phyloP scores from a whole-genome alignment of 192 early-diverging fungal species.

The Allomyces macrogynus region DNA sequence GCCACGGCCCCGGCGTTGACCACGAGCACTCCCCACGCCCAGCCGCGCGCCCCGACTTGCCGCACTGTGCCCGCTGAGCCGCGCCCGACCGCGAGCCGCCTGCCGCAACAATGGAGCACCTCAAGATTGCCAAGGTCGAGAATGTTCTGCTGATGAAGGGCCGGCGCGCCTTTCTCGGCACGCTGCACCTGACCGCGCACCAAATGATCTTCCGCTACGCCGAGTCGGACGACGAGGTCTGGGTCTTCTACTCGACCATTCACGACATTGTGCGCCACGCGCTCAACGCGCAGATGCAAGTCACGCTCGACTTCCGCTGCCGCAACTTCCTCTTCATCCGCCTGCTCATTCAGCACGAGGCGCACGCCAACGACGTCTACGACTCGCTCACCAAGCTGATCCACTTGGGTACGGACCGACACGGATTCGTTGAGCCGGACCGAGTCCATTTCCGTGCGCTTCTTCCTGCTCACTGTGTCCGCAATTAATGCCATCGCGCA shows the following conservation, averaged over 20 bases:
- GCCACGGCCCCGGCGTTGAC: no score
- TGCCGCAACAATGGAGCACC: no score
- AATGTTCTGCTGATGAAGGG: no score
- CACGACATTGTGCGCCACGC: slow-evolving; percentile 57
- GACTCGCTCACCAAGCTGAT: slow-evolving; percentile 57
- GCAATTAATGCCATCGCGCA: slow-evolving; percentile 9
- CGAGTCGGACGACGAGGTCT: slow-evolving; percentile 4
- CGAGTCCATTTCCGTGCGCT: slow-evolving; percentile 4
- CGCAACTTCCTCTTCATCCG: slow-evolving; percentile 63
- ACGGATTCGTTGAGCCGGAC: neutral
- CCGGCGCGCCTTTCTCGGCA: slow-evolving; percentile 9
- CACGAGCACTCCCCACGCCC: no score
- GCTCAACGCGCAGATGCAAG: slow-evolving; percentile 3
- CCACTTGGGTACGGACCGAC: slow-evolving; percentile 15
- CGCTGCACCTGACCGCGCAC: slow-evolving; percentile 54
- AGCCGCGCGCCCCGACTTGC: no score
- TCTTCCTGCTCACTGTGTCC: neutral
- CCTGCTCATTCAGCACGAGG: slow-evolving; percentile 42
- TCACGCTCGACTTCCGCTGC: slow-evolving; percentile 38
- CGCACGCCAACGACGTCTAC: slow-evolving; percentile 52
- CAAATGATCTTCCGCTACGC: slow-evolving; percentile 42
- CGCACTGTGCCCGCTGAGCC: no score
- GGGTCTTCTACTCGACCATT: slow-evolving; percentile 70
- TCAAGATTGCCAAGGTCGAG: no score
- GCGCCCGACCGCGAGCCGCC: no score